These are phyloP conservation scores for Fusarium sambucinum DNA, from an alignment of 2,329 filamentous ascomycete genomes.

Conservation along the genomic window DNA sequence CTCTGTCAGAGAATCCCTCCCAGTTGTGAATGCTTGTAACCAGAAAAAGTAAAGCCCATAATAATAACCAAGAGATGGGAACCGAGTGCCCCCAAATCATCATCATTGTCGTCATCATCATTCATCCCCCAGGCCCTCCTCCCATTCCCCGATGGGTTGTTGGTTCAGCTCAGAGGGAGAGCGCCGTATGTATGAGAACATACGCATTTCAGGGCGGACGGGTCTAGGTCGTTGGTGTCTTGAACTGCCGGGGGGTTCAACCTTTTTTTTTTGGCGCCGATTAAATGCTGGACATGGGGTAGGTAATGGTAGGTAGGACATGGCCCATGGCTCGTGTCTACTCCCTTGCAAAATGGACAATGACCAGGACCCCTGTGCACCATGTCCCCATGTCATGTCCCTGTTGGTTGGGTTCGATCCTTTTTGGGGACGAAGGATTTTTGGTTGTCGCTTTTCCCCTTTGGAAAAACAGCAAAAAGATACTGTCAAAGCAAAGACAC, in stretches of 20 bases:
- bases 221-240: neutral
- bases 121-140: neutral
- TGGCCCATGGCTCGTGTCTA: constrained; percentile 7
- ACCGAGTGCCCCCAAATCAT: neutral
- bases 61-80: constrained; percentile 15
- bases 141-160: neutral
- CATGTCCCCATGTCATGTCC: constrained; percentile 6
- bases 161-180: constrained; percentile 11
- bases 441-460: neutral
- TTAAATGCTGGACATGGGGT: constrained; percentile 34
- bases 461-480: neutral
- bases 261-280: constrained; percentile 23
- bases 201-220: neutral
- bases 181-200: neutral
- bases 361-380: neutral
- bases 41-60: constrained; percentile 8
- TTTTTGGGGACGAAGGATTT: constrained; percentile 19
- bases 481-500: neutral
- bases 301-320: constrained; percentile 8
- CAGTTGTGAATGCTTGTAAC: constrained; percentile 12
- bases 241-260: constrained; percentile 13
- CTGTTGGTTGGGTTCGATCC: constrained; percentile 21
- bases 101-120: constrained; percentile 2
- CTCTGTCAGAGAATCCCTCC: constrained; percentile 24
- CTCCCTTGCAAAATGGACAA: constrained; percentile 5